These are phyloP conservation scores for Globisporangium echinulatum DNA, from an alignment of 352 stramenopile genomes.

Conservation along the genomic window DNA sequence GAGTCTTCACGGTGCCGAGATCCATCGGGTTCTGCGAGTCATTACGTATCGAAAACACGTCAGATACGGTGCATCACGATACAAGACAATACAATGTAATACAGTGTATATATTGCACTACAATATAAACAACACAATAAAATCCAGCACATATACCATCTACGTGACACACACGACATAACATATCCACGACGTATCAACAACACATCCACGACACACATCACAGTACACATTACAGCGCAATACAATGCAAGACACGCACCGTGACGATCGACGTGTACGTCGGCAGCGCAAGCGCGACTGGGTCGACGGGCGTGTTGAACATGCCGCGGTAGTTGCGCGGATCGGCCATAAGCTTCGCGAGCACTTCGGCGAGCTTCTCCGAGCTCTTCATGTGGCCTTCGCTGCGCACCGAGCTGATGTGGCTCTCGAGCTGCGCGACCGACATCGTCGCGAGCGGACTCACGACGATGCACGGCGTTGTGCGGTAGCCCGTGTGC, in stretches of 20 bases:
- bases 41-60: neutral
- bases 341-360: slow-evolving; percentile 67
- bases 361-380: slow-evolving; percentile 53
- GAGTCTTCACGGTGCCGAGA: slow-evolving; percentile 81
- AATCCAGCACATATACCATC: too few species aligned
- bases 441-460: slow-evolving; percentile 57
- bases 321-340: slow-evolving; percentile 70
- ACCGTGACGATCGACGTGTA: slow-evolving; percentile 63
- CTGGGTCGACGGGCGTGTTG: slow-evolving; percentile 67
- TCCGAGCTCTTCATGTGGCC: slow-evolving; percentile 58
- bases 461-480: slow-evolving; percentile 23
- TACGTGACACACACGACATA: too few species aligned
- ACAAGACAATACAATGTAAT: too few species aligned
- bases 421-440: slow-evolving; percentile 50
- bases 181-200: neutral
- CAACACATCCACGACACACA: neutral
- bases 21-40: slow-evolving; percentile 81
- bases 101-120: neutral
- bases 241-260: neutral
- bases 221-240: neutral
- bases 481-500: slow-evolving; percentile 6
- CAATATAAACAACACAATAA: too few species aligned
- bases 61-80: too few species aligned
- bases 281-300: slow-evolving; percentile 60
- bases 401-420: slow-evolving; percentile 60